Evolutionary conservation across 2,329 filamentous ascomycete genomes (phyloP).

Genomic region (Arthrobotrys pseudoclavata): DNA sequence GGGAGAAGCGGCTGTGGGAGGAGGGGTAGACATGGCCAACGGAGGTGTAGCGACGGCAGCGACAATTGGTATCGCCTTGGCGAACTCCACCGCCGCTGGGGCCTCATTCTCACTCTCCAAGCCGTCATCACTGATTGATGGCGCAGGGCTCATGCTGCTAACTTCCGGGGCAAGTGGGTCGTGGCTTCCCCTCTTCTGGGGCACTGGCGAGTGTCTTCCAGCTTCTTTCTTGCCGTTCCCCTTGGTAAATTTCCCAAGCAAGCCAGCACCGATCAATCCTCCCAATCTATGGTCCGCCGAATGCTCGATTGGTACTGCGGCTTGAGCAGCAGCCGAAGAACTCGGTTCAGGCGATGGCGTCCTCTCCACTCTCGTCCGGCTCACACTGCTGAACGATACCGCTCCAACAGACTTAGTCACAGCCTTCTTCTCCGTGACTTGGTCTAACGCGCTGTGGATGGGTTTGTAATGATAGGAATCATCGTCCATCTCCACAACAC

Average conservation of each 20-base stretch:
- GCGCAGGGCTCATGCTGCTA: constrained; percentile 45
- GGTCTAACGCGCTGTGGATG: constrained; percentile 53
- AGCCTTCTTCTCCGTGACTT: constrained; percentile 41
- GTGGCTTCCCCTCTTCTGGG: constrained; percentile 13
- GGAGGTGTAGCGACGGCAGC: constrained; percentile 15
- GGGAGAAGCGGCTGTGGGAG: constrained; percentile 2
- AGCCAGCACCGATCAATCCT: constrained; percentile 39
- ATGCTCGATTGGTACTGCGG: constrained; percentile 31
- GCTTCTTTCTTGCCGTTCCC: constrained; percentile 30
- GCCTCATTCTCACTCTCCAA: constrained; percentile 37
- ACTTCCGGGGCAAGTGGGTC: constrained; percentile 52
- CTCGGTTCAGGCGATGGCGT: constrained; percentile 46
- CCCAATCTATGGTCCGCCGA: constrained; percentile 43
- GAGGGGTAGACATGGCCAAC: constrained; percentile 20
- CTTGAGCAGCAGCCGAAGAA: neutral
- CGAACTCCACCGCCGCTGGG: neutral
- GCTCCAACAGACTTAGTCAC: constrained; percentile 33
- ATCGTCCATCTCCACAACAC: constrained; percentile 60
- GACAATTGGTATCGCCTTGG: constrained; percentile 19
- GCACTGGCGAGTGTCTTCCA: neutral
- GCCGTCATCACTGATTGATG: constrained; percentile 51
- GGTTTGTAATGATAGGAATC: constrained; percentile 59
- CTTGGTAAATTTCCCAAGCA: constrained; percentile 39
- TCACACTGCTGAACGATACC: constrained; percentile 53
- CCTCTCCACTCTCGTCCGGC: constrained; percentile 47